Evolutionary conservation across 257 asterid genomes (phyloP).

Genomic region (Penstemon eatonii): DNA sequence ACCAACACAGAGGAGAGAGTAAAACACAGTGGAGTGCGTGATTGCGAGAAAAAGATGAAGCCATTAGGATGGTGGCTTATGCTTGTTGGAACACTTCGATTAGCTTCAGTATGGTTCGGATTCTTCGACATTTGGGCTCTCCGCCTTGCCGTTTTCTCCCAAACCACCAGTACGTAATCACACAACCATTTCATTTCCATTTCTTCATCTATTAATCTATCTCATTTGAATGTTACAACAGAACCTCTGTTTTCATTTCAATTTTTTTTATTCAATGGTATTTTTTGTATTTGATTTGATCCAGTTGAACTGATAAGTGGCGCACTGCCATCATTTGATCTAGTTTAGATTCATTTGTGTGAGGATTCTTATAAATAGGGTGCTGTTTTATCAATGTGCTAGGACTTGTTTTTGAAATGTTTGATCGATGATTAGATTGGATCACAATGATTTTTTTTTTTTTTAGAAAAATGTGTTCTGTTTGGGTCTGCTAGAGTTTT

Average conservation of each 20-base stretch:
- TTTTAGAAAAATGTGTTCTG: too few species aligned
- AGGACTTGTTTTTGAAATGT: too few species aligned
- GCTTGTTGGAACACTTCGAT: constrained; percentile 87
- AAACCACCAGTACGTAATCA: constrained; percentile 55
- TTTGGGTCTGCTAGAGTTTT: too few species aligned
- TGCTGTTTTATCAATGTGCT: too few species aligned
- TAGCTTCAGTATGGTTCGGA: constrained; percentile 96
- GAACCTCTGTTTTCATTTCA: not conserved
- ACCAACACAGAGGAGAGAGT: too few species aligned
- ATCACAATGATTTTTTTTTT: too few species aligned
- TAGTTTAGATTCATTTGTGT: too few species aligned
- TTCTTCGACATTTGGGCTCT: constrained; percentile 96
- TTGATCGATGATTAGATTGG: too few species aligned
- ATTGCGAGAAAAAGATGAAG: constrained; percentile 46
- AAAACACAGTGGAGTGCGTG: too few species aligned
- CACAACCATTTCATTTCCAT: not conserved
- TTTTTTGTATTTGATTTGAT: constrained; percentile 12
- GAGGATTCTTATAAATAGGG: too few species aligned
- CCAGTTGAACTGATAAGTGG: not conserved
- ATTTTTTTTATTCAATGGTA: not conserved
- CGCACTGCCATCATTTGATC: too few species aligned
- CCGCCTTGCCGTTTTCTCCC: constrained; percentile 90
- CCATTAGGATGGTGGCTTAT: constrained; percentile 90
- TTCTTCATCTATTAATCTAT: not conserved
- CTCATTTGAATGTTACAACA: too few species aligned